A percentile compares a stretch with the other conserved stretches of the same genome.
Evolutionary conservation across 768 basidiomycete genomes (phyloP).

Genomic region (Roridomyces roridus): DNA sequence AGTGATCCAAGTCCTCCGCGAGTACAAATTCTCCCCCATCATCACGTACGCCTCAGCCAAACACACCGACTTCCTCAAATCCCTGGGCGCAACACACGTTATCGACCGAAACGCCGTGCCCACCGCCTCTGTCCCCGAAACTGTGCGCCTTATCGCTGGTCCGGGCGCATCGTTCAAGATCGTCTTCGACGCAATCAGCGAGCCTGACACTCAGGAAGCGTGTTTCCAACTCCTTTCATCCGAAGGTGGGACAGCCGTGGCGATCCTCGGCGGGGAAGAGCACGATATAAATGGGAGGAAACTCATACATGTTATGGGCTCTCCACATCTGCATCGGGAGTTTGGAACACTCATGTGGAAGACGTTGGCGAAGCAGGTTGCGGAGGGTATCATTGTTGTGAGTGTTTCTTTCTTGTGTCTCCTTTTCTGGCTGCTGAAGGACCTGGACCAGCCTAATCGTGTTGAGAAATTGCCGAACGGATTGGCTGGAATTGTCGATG

Average conservation of each 20-base stretch:
- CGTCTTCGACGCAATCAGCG: constrained; percentile 13
- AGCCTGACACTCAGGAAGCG: neutral
- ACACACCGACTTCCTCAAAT: constrained; percentile 42
- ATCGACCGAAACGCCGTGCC: constrained; percentile 28
- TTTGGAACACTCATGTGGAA: constrained; percentile 27
- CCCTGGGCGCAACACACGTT: constrained; percentile 40
- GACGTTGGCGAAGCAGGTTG: constrained; percentile 34
- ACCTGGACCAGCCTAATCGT: constrained; percentile 43
- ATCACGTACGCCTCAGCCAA: constrained; percentile 42
- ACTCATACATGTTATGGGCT: neutral
- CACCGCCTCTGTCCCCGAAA: neutral
- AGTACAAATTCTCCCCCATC: constrained; percentile 37
- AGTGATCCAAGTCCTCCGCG: constrained; percentile 46
- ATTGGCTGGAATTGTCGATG: constrained; percentile 47
- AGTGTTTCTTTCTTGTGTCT: neutral
- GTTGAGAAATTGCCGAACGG: constrained; percentile 50
- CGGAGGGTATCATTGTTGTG: constrained; percentile 34
- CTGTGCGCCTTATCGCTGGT: neutral
- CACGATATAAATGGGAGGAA: neutral
- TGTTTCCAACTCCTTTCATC: neutral
- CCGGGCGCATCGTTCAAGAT: neutral
- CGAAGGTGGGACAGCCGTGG: neutral
- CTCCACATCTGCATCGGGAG: constrained; percentile 27
- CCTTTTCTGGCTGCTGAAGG: neutral
- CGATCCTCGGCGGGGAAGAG: neutral